These are phyloP conservation scores for Citrus trifoliata DNA, from an alignment of 345 rosid genomes.

Conservation along the genomic window DNA sequence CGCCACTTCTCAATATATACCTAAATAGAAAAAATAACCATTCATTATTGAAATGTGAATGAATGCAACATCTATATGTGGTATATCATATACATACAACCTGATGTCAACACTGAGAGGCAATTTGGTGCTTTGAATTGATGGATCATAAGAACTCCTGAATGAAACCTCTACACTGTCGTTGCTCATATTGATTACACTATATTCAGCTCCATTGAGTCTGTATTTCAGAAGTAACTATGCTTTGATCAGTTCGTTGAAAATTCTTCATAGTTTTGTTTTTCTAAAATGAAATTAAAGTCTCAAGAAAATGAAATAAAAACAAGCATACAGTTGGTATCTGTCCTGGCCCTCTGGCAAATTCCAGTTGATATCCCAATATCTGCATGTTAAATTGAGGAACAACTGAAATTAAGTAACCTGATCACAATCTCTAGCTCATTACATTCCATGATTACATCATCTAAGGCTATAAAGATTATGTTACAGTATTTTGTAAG, in stretches of 20 bases:
- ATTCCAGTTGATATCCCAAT: constrained; percentile 40
- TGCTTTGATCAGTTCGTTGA: background rate
- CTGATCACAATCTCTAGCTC: background rate
- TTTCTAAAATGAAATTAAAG: background rate
- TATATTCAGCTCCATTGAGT: constrained; percentile 27
- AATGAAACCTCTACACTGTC: constrained; percentile 38
- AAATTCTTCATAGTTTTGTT: background rate
- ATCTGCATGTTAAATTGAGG: constrained; percentile 15
- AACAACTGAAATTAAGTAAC: background rate
- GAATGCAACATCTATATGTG: background rate
- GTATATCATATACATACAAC: background rate
- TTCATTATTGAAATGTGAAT: background rate
- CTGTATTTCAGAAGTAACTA: constrained; percentile 10
- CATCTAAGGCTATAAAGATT: background rate
- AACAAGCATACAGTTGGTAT: constrained; percentile 24
- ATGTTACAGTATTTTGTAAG: background rate
- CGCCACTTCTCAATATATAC: constrained; percentile 33
- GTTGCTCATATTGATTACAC: constrained; percentile 14
- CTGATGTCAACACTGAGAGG: constrained; percentile 40
- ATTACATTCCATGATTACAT: too few species aligned
- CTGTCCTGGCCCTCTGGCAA: constrained; percentile 23
- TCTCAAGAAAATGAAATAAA: background rate
- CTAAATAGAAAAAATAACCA: constrained; percentile 10
- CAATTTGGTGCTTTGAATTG: constrained; percentile 11
- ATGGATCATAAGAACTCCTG: constrained; percentile 25